These are phyloP conservation scores for Trichoderma atroviride DNA, from an alignment of 2,329 filamentous ascomycete species.

Conservation along the genomic window DNA sequence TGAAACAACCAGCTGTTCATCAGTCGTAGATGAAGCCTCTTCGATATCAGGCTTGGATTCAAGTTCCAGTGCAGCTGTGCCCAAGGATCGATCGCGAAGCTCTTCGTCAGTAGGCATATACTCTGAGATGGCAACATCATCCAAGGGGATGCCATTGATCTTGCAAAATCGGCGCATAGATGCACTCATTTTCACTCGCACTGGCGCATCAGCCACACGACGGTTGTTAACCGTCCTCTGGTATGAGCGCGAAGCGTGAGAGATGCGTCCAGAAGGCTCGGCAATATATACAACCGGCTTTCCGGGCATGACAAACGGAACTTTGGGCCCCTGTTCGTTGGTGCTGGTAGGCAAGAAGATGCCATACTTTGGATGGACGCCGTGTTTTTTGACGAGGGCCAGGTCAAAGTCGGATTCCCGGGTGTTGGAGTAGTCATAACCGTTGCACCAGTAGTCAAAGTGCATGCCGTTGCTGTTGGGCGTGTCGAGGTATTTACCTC, in stretches of 20 bases:
- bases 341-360: constrained; percentile 53
- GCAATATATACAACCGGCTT: constrained; percentile 55
- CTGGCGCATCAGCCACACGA: constrained; percentile 40
- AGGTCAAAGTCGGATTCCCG: constrained; percentile 55
- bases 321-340: constrained; percentile 48
- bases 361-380: constrained; percentile 57
- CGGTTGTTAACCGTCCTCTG: constrained; percentile 42
- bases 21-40: constrained; percentile 35
- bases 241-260: constrained; percentile 53
- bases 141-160: constrained; percentile 36
- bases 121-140: constrained; percentile 41
- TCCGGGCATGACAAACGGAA: constrained; percentile 47
- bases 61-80: constrained; percentile 41
- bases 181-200: constrained; percentile 41
- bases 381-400: constrained; percentile 51
- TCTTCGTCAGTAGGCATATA: constrained; percentile 40
- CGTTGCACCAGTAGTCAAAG: constrained; percentile 56
- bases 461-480: constrained; percentile 59
- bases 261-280: constrained; percentile 49
- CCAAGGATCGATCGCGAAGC: constrained; percentile 41
- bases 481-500: constrained; percentile 56
- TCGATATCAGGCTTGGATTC: constrained; percentile 36
- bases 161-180: constrained; percentile 45
- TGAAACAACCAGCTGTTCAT: constrained; percentile 31
- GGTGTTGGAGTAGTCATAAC: constrained; percentile 55